Percentiles rank a stretch among this genome's conserved stretches.
Evolutionary conservation across 2,329 filamentous ascomycete species (phyloP).

Genomic region (Microsporum canis): DNA sequence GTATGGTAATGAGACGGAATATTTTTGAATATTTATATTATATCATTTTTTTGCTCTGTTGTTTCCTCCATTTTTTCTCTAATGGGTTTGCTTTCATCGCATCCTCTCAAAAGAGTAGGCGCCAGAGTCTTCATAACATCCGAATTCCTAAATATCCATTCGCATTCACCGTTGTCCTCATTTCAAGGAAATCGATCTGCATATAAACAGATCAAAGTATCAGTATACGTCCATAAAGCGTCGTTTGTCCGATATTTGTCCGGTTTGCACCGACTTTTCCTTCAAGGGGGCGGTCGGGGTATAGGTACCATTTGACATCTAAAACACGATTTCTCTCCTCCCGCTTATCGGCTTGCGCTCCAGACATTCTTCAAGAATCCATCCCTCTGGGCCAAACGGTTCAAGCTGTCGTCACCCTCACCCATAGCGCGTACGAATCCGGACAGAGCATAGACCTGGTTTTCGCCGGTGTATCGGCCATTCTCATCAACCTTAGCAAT

Average conservation of each 20-base stretch:
- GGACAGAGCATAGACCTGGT: conserved; percentile 93
- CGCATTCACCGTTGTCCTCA: background rate
- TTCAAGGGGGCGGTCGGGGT: background rate
- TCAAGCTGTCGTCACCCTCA: conserved; percentile 93
- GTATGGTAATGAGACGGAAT: background rate
- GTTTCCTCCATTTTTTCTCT: background rate
- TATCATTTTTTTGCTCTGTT: conserved; percentile 2
- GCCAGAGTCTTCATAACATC: background rate
- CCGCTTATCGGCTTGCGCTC: conserved; percentile 53
- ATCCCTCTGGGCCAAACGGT: conserved; percentile 90
- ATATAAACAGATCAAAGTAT: background rate
- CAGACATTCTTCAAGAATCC: conserved; percentile 96
- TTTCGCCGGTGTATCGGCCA: conserved; percentile 92
- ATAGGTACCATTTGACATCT: background rate
- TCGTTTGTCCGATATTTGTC: background rate
- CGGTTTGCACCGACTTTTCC: background rate
- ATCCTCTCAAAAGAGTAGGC: background rate
- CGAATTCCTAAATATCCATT: background rate
- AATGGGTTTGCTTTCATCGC: background rate
- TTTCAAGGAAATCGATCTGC: conserved; percentile 1
- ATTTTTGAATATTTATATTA: conserved; percentile 1
- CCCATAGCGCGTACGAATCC: conserved; percentile 97
- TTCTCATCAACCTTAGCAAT: conserved; percentile 98
- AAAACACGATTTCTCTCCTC: background rate
- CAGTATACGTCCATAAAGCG: background rate